Percentiles rank a stretch among this genome's conserved stretches.
These are phyloP conservation scores for Aaosphaeria arxii DNA, from an alignment of 2,329 filamentous ascomycete genomes.

Conservation along the genomic window DNA sequence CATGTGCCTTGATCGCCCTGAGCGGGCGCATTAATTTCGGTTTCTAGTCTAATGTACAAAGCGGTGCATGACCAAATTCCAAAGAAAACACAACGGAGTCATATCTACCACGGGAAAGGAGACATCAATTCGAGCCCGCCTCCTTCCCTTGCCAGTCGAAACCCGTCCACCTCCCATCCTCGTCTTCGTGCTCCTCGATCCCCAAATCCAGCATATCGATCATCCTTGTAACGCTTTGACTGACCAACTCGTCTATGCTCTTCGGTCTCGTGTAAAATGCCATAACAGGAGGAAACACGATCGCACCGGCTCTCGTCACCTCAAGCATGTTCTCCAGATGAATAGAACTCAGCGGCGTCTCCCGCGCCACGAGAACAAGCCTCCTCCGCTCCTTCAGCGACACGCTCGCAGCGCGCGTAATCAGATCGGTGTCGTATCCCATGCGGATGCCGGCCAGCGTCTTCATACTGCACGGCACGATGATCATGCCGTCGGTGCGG, in stretches of 20 bases:
- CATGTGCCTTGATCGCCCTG: no score
- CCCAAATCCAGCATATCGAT: neutral
- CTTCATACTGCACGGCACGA: slow-evolving; percentile 50
- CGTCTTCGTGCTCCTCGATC: neutral
- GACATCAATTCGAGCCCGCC: neutral
- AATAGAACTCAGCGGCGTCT: slow-evolving; percentile 48
- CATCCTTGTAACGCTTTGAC: neutral
- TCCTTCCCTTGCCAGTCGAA: neutral
- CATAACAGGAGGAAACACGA: slow-evolving; percentile 8
- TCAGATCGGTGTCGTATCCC: slow-evolving; percentile 46
- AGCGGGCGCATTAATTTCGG: no score
- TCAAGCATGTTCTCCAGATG: slow-evolving; percentile 48
- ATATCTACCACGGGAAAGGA: no score
- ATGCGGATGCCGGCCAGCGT: slow-evolving; percentile 43
- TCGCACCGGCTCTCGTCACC: slow-evolving; percentile 4
- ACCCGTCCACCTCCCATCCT: neutral
- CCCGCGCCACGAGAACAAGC: slow-evolving; percentile 42
- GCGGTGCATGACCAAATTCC: no score
- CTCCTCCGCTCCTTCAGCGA: slow-evolving; percentile 44
- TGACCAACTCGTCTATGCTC: slow-evolving; percentile 3
- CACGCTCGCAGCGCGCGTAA: slow-evolving; percentile 46
- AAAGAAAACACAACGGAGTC: no score
- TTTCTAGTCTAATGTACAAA: no score
- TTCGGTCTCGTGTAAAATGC: slow-evolving; percentile 8
- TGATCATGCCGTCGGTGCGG: slow-evolving; percentile 46